Conservation (phyloP, 2,329 filamentous ascomycete species). For the Graphilbum sp. region DNA sequence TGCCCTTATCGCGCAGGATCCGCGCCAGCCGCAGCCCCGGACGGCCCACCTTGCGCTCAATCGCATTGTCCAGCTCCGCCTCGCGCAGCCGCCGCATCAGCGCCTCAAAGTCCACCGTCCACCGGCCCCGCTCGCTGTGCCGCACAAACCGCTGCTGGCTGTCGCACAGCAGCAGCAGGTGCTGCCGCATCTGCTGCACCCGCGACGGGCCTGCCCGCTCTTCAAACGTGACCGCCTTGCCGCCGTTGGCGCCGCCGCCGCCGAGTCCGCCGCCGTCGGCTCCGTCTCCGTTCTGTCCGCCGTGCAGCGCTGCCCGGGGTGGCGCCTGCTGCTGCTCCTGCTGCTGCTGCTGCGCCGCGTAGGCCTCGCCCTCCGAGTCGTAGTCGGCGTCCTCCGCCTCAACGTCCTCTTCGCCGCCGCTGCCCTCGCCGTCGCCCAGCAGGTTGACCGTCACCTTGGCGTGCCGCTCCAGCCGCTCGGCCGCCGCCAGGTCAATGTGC, state of each 20-base stretch:
- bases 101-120: slow-evolving; percentile 68
- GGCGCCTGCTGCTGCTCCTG: not conserved
- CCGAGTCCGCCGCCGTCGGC: not conserved
- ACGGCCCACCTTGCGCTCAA: slow-evolving; percentile 60
- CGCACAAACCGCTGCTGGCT: slow-evolving; percentile 53
- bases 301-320: not conserved
- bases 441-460: slow-evolving; percentile 11
- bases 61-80: slow-evolving; percentile 64
- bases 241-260: slow-evolving; percentile 8
- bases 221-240: slow-evolving; percentile 6
- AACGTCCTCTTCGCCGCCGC: slow-evolving; percentile 21
- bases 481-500: slow-evolving; percentile 27
- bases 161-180: slow-evolving; percentile 56
- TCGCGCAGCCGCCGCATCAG: slow-evolving; percentile 57
- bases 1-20: slow-evolving; percentile 73
- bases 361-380: slow-evolving; percentile 10
- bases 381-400: slow-evolving; percentile 16
- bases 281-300: not conserved
- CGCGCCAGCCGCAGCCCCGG: slow-evolving; percentile 69
- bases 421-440: slow-evolving; percentile 13
- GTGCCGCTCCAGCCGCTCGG: slow-evolving; percentile 27
- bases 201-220: slow-evolving; percentile 23
- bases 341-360: not conserved
- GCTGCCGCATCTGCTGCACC: slow-evolving; percentile 48
- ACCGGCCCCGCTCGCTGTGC: slow-evolving; percentile 56